Evolutionary conservation across 164 flowering plant species (phyloP), one percentile per base, ranked within the genome.

Genomic region (Tetrastigma voinierianum): DNA sequence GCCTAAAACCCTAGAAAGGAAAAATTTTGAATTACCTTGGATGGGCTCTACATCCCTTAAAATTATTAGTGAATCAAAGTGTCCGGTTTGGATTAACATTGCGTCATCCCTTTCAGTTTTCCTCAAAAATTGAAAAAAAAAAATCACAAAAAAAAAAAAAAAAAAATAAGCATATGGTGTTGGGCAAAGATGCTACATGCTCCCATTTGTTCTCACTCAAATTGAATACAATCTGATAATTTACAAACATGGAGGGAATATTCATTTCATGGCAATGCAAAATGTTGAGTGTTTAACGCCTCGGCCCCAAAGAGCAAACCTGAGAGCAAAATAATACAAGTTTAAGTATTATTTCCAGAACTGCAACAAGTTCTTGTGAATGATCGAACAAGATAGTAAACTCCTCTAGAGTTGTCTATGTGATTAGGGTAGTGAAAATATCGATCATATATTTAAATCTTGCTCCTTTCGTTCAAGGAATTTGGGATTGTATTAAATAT

Each of bases 211-310:
- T 59, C 53, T 58, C 64, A 56, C 47, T 61, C 69, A 55, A 51
- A 56, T 45, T n/a, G 61, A 72, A 72, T 73, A 71, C 60, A 69
- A 72, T 65, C 24, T 51, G 43, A 51, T 62, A 73, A 77, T 79
- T 52, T 79, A 82, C 85, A 81, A 65, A 70, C 60, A 64, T 13
- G 52, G 62, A 70, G 57, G 57, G 57, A 23, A 21, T 51, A 23
- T 32, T 71, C 25, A 60, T 15, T 14, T 46, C n/a, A n/a, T 65
- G 43, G 51, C 25, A 19, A 2, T 47, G 47, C 25, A 15, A 46
- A 57, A 21, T 10, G 60, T 10, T n/a, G 59, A 32, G 18, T 67
- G 49, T 18, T 47, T 47, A 56, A 24, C 61, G 47, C 55, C 68
- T 6, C 51, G 49, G 32, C 25, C 19, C 24, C 51, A 56, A 45